phyloP scores from a whole-genome alignment of 768 basidiomycete species.

The Suillus tomentosus region DNA sequence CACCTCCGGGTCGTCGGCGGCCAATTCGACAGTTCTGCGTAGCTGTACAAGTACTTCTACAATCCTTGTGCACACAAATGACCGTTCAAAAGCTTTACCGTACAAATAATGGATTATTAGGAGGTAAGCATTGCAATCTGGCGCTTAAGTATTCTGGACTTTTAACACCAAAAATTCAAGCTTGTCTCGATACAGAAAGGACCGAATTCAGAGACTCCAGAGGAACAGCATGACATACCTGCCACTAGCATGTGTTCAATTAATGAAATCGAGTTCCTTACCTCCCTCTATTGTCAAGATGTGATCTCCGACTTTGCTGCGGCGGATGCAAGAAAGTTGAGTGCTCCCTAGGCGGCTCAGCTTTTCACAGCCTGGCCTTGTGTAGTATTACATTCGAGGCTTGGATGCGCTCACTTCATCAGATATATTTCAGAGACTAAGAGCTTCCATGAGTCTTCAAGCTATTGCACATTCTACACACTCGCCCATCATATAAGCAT shows the following conservation, averaged over 20 bases:
- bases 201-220: neutral
- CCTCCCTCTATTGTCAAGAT: slow-evolving; percentile 16
- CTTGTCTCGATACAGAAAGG: neutral
- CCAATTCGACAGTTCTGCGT: neutral
- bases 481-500: neutral
- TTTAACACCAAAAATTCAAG: neutral
- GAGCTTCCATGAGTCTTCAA: slow-evolving; percentile 10
- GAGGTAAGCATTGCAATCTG: neutral
- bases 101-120: neutral
- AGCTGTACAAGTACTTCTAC: neutral
- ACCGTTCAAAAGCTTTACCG: neutral
- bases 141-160: neutral
- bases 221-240: neutral
- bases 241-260: neutral
- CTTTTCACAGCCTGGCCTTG: slow-evolving; percentile 34
- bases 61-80: neutral
- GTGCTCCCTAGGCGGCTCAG: slow-evolving; percentile 9
- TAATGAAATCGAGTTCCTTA: neutral
- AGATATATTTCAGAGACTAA: slow-evolving; percentile 8
- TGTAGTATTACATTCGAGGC: too few relatives aligned
- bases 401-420: slow-evolving; percentile 12
- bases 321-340: slow-evolving; percentile 21
- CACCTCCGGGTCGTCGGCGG: neutral
- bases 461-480: neutral
- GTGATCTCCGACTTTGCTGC: slow-evolving; percentile 31